Percentiles rank a stretch among this genome's conserved stretches.
Evolutionary conservation across 1,284 basidiomycete species (phyloP).

Genomic region (Apiotrichum porosum): DNA sequence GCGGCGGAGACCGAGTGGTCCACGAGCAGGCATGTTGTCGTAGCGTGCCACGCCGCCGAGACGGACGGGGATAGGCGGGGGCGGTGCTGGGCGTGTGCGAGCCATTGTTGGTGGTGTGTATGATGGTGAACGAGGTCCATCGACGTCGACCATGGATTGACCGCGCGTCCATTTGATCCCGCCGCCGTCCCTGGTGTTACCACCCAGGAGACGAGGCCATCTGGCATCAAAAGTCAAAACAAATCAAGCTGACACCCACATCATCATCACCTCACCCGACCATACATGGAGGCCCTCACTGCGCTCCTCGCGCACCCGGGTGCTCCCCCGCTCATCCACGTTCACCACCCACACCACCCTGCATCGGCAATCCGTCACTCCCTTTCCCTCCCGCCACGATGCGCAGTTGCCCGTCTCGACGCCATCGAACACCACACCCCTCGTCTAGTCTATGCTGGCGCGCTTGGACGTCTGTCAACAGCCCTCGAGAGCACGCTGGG

Average conservation of each 20-base stretch:
- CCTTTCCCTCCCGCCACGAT: constrained; percentile 43
- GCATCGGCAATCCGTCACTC: constrained; percentile 23
- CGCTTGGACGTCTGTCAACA: constrained; percentile 58
- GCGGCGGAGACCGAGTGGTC: constrained; percentile 19
- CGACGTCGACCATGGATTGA: too few relatives aligned
- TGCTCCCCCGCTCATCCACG: constrained; percentile 64
- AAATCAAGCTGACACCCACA: neutral
- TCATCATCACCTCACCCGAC: neutral
- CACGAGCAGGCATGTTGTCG: constrained; percentile 12
- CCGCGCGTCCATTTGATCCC: too few relatives aligned
- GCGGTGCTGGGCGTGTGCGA: constrained; percentile 20
- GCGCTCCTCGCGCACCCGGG: constrained; percentile 53
- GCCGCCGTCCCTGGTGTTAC: too few relatives aligned
- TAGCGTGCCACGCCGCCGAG: constrained; percentile 17
- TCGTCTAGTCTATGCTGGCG: constrained; percentile 63
- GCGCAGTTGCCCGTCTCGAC: constrained; percentile 53
- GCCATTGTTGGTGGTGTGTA: constrained; percentile 15
- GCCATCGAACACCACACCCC: constrained; percentile 63
- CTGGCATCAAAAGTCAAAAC: neutral
- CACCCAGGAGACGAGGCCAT: too few relatives aligned
- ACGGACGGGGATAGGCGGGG: constrained; percentile 15
- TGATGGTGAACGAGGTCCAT: neutral
- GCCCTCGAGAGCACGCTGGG: constrained; percentile 38
- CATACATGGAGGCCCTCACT: constrained; percentile 40
- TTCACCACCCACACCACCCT: constrained; percentile 60